phyloP scores from a whole-genome alignment of 225 moss, liverwort and hornwort species.

The Lunularia cruciata region DNA sequence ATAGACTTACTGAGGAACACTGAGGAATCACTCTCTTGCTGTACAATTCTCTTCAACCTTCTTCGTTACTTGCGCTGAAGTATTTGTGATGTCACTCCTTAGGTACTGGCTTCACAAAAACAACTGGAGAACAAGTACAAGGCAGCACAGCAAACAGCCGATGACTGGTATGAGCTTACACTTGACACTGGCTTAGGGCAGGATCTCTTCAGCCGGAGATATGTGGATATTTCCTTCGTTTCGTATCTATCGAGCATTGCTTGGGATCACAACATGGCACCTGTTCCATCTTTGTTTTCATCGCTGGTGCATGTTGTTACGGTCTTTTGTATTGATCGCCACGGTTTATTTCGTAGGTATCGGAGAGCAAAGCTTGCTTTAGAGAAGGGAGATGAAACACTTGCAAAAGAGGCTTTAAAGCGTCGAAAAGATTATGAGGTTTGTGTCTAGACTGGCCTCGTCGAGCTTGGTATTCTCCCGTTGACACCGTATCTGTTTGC shows the following conservation, averaged over 20 bases:
- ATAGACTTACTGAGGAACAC: too few species aligned
- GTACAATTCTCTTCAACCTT: background rate
- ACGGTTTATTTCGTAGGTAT: too few species aligned
- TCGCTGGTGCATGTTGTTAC: background rate
- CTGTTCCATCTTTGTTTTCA: background rate
- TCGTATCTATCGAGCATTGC: too few species aligned
- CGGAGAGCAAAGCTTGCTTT: slow-evolving; percentile 94
- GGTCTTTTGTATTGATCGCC: too few species aligned
- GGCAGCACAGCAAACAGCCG: slow-evolving; percentile 79
- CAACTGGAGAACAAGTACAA: slow-evolving; percentile 94
- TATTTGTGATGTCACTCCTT: background rate
- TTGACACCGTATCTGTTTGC: too few species aligned
- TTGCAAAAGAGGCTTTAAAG: slow-evolving; percentile 95
- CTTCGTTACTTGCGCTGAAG: background rate
- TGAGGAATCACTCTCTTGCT: background rate
- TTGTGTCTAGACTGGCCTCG: too few species aligned
- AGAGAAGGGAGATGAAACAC: slow-evolving; percentile 89
- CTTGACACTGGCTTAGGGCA: too few species aligned
- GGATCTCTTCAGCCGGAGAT: too few species aligned
- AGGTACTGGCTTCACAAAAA: slow-evolving; percentile 97
- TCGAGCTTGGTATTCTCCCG: too few species aligned
- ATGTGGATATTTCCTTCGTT: too few species aligned
- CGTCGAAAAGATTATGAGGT: slow-evolving; percentile 97
- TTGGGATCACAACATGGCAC: background rate
- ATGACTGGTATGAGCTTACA: slow-evolving; percentile 74